Evolutionary conservation across 352 stramenopile genomes (phyloP).

Genomic region (Achlya hypogyna): DNA sequence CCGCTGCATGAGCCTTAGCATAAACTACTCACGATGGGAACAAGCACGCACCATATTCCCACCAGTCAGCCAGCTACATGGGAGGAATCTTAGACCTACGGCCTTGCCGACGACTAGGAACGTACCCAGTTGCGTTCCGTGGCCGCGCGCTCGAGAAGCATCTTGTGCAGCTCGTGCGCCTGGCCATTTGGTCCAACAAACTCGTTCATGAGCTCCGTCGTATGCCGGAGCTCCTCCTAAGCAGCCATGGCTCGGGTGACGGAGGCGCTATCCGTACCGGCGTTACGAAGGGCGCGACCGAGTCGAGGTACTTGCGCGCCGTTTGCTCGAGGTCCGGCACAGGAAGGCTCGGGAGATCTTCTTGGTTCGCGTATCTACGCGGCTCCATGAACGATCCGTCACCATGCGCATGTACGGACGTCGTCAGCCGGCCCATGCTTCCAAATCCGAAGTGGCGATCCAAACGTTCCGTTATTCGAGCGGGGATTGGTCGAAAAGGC

Average conservation of each 20-base stretch:
- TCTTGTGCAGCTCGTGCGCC: conserved; percentile 38
- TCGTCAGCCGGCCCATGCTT: not conserved
- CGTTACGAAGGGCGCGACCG: conserved; percentile 43
- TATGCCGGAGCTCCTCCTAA: conserved; percentile 43
- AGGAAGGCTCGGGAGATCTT: conserved; percentile 53
- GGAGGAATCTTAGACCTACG: not conserved
- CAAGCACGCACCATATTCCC: conserved; percentile 85
- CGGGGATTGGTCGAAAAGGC: not conserved
- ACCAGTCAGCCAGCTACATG: conserved; percentile 82
- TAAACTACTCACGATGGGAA: not conserved
- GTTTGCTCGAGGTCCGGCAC: conserved; percentile 82
- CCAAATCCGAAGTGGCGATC: not conserved
- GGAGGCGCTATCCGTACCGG: conserved; percentile 22
- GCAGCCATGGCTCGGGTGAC: conserved; percentile 8
- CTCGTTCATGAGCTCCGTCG: conserved; percentile 33
- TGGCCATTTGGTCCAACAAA: conserved; percentile 39
- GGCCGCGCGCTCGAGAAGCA: conserved; percentile 37
- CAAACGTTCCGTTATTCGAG: not conserved
- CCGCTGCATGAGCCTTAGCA: not conserved
- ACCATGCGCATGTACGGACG: not conserved
- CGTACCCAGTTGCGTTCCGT: conserved; percentile 47
- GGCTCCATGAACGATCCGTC: not conserved
- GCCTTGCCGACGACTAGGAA: too few species aligned
- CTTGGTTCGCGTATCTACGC: conserved; percentile 46
- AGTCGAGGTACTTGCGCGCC: conserved; percentile 67